Conservation (phyloP, 108 stramenopile species). For the Fragilaria crotonensis region DNA sequence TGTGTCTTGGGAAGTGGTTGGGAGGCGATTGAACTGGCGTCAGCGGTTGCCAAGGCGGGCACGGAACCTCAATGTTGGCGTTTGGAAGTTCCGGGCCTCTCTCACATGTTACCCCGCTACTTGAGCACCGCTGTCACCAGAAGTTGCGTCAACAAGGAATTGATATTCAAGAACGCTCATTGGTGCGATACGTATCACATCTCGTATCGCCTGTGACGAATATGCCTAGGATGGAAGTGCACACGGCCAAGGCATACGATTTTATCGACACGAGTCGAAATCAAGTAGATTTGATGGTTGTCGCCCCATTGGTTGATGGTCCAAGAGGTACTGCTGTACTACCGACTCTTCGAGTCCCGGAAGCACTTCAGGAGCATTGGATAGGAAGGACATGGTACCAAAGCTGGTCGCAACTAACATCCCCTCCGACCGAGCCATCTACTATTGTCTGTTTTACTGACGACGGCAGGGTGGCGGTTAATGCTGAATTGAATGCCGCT, state of each 20-base stretch:
- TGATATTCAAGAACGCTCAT: conserved; percentile 60
- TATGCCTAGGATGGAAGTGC: conserved; percentile 36
- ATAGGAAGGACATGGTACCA: conserved; percentile 52
- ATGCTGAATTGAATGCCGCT: conserved; percentile 59
- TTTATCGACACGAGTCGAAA: conserved; percentile 47
- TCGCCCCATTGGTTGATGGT: conserved; percentile 66
- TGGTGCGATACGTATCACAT: conserved; percentile 63
- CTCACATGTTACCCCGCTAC: conserved; percentile 57
- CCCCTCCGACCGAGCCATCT: conserved; percentile 39
- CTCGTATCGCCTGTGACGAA: not conserved
- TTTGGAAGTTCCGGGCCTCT: conserved; percentile 5
- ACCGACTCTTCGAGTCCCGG: conserved; percentile 29
- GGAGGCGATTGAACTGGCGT: conserved; percentile 72
- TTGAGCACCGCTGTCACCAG: conserved; percentile 59
- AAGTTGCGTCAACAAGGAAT: conserved; percentile 48
- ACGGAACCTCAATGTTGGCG: conserved; percentile 13
- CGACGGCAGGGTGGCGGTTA: conserved; percentile 61
- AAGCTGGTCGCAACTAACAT: conserved; percentile 40
- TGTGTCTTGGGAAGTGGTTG: conserved; percentile 74
- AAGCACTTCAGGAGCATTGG: conserved; percentile 17
- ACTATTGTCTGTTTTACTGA: conserved; percentile 64
- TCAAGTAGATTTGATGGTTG: conserved; percentile 50
- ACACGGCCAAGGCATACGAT: conserved; percentile 77
- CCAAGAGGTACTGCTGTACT: conserved; percentile 55
- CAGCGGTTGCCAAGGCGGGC: conserved; percentile 21